Evolutionary conservation across 495 filamentous ascomycete genomes (phyloP), one percentile per base, ranked within the genome.

Genomic region (Xylaria palmicola): DNA sequence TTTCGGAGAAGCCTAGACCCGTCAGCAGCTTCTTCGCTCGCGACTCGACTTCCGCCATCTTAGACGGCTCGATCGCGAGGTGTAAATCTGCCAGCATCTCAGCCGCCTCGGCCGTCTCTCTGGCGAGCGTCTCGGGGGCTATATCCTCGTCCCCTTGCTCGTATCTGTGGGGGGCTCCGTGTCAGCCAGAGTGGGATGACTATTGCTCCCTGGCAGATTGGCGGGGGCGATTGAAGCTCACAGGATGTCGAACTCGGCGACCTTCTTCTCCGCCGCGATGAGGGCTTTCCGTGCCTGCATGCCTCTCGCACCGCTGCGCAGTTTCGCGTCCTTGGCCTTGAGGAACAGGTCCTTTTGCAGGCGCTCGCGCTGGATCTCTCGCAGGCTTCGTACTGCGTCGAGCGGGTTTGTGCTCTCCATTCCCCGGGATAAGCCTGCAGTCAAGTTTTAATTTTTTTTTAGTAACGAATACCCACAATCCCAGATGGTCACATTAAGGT

Each of bases 251-350:
- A 85, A 84, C 13, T 82, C 76, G 26, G 82, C 81, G 6, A 90
- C 71, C 32, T 79, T 81, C 56, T 83, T 82, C 65, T 94, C 90
- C 22, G 86, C 78, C 12, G 81, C 77, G 39, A 82, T 82, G 40
- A 93, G 64, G 3, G 84, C 83, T 67, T 92, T 93, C 27, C 90
- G 77, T 0, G 90, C 90, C 55, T 88, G 83, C 44, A 88, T 65
- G 0, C 90, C 90, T 60, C 90, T 77, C 0, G 88, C 82, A 19
- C 90, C 90, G 64, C 88, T 92, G 53, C 88, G 79, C 26, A 90
- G 65, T 34, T 79, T 77, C n/a, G 89, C 89, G 65, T 88, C 88
- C 64, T 90, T 90, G 62, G 88, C 83, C 6, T 85, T 81, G 32
- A 89, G 78, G 52, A 88, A 87, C 3, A 91, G 70, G 19, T 85